Base-by-base conservation (phyloP, 2,329 filamentous ascomycete genomes). In the Alternaria arbusti region DNA sequence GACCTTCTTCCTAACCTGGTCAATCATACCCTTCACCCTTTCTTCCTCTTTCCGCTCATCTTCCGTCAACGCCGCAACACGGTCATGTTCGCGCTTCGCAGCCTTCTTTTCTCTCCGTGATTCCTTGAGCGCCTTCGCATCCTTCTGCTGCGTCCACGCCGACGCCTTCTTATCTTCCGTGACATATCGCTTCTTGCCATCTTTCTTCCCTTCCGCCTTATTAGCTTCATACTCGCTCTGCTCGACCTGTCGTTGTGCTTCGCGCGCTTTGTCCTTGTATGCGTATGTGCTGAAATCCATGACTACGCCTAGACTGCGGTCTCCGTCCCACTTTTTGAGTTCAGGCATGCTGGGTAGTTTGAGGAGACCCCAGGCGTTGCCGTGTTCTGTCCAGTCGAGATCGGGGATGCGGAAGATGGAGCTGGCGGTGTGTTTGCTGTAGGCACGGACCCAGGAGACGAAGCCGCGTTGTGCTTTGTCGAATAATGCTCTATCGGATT, bases 301-400 rank as follows among this genome's bases (percentile, higher is more conserved):
- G 4, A 70, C 65, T 0, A 83, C 70, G 3, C 82, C 81, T 2
- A 82, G 72, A 6, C 70, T 78, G 20, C 81, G 76, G 64, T 86
- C 82, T n/a, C 80, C 78, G 13, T 82, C 80, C 72, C 82, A 82
- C 15, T 79, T 80, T 68, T 83, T 84, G 22, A 84, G 82, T 79
- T 99, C 96, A 0, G 96, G 95, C 96, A 99, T 99, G 76, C 91
- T 93, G 5, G 96, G 96, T 67, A 98, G 85, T 54, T 90, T 90
- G 3, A 97, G 84, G 1, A 99, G 84, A 2, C 93, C 96, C 93
- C 95, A 99, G 1, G 91, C 91, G 57, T 88, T 85, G 1, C 90
- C 95, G 1, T 96, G 85, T 57, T 94, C 91, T 6, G 86, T 82
- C 96, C 96, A 99, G 78, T 97, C 90, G 15, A 97, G 85, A 73